These are phyloP conservation scores for Zygosaccharomyces pseudobailii DNA, from an alignment of 1,139 yeast species.

Conservation along the genomic window DNA sequence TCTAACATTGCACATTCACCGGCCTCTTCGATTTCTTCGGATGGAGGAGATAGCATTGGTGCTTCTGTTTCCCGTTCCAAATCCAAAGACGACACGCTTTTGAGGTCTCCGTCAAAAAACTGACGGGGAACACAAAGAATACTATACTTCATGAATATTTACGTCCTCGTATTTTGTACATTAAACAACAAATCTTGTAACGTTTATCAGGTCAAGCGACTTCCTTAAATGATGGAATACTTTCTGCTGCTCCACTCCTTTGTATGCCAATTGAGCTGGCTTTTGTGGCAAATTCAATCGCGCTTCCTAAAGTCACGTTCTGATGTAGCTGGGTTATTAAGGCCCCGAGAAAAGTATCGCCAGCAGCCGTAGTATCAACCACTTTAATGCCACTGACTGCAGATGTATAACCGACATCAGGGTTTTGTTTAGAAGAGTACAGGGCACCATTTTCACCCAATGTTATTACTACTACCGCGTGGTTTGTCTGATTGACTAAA, in stretches of 20 bases:
- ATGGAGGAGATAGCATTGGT: slow-evolving; percentile 11
- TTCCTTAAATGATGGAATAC: slow-evolving; percentile 56
- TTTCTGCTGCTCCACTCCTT: slow-evolving; percentile 80
- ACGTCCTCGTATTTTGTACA: neutral
- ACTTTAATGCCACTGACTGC: slow-evolving; percentile 47
- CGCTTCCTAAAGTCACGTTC: slow-evolving; percentile 41
- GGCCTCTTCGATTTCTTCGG: slow-evolving; percentile 12
- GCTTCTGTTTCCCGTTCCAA: slow-evolving; percentile 4
- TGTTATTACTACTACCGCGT: slow-evolving; percentile 60
- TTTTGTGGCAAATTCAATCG: slow-evolving; percentile 63
- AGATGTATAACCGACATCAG: slow-evolving; percentile 33
- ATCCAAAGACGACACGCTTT: slow-evolving; percentile 6
- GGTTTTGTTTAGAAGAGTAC: slow-evolving; percentile 34
- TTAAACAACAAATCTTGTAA: neutral
- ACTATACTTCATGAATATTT: neutral
- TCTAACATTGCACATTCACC: slow-evolving; percentile 11
- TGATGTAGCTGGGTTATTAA: slow-evolving; percentile 55
- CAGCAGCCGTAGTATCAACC: slow-evolving; percentile 94
- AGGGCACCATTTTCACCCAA: slow-evolving; percentile 74
- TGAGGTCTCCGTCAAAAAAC: slow-evolving; percentile 10
- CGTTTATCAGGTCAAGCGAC: slow-evolving; percentile 21
- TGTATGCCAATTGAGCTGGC: slow-evolving; percentile 84
- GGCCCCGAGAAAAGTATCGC: slow-evolving; percentile 92
- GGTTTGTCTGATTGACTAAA: slow-evolving; percentile 37
- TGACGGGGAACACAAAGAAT: neutral